Percentiles rank a stretch among this genome's conserved stretches.
Evolutionary conservation across 345 rosid genomes (phyloP).

Genomic region (Acer yangbiense): DNA sequence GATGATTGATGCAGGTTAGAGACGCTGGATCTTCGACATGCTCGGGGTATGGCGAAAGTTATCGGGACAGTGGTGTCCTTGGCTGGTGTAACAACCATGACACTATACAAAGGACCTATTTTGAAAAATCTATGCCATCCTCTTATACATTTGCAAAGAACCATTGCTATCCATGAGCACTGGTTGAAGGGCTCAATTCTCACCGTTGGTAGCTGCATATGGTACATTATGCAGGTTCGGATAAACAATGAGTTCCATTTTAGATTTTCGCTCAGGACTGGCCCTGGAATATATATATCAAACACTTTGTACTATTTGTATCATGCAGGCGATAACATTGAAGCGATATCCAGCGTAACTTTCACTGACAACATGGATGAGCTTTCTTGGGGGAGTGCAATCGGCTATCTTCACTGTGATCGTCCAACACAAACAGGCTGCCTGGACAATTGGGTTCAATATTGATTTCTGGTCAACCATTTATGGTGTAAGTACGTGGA

Average conservation of each 20-base stretch:
- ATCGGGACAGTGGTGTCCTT: constrained; percentile 52
- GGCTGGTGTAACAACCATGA: constrained; percentile 57
- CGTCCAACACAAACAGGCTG: constrained; percentile 40
- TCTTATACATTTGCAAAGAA: constrained; percentile 38
- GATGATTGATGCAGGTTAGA: constrained; percentile 44
- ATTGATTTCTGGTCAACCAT: constrained; percentile 58
- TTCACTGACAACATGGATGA: constrained; percentile 70
- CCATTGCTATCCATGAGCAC: constrained; percentile 31
- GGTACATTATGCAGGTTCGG: constrained; percentile 73
- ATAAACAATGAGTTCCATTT: too few species aligned
- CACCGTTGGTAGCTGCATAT: constrained; percentile 55
- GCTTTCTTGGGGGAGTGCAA: constrained; percentile 57
- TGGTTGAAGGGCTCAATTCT: constrained; percentile 72
- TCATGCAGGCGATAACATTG: constrained; percentile 48
- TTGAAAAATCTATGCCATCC: constrained; percentile 43
- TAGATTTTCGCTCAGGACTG: too few species aligned
- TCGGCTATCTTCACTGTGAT: constrained; percentile 59
- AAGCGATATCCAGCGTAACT: constrained; percentile 66
- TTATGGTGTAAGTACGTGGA: constrained; percentile 53
- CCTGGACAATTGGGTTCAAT: constrained; percentile 59
- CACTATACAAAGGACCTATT: constrained; percentile 55
- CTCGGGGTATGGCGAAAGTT: constrained; percentile 60
- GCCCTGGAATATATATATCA: not conserved
- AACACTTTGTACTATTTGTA: too few species aligned
- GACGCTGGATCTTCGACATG: constrained; percentile 46